Conservation (phyloP, 305 asterid species). For the Fraxinus latifolia region DNA sequence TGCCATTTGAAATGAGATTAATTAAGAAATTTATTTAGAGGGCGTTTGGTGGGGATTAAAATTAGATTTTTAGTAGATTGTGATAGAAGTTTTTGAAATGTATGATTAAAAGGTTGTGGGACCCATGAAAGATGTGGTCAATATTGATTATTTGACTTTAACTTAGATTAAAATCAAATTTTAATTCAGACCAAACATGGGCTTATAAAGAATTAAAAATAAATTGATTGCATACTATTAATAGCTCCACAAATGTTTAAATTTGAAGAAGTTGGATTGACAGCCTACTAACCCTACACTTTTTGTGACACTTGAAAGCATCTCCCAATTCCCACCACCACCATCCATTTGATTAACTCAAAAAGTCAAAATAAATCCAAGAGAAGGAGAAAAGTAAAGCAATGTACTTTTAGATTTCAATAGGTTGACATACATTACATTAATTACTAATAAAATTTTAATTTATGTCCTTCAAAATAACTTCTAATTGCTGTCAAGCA, state of each 20-base stretch:
- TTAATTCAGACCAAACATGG: too few species aligned
- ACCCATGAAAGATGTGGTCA: too few species aligned
- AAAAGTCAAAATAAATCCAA: conserved; percentile 37
- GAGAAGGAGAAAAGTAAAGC: conserved; percentile 23
- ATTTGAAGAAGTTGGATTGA: conserved; percentile 19
- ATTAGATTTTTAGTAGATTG: too few species aligned
- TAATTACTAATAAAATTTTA: neutral
- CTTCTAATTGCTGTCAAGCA: neutral
- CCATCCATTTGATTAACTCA: conserved; percentile 28
- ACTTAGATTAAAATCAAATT: too few species aligned
- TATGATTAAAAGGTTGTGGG: too few species aligned
- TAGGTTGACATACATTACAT: conserved; percentile 36
- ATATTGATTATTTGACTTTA: too few species aligned
- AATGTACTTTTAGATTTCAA: conserved; percentile 38
- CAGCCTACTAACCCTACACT: conserved; percentile 40
- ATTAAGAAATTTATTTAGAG: too few species aligned
- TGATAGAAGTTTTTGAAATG: too few species aligned
- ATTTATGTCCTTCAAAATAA: neutral
- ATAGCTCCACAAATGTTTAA: neutral
- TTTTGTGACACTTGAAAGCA: conserved; percentile 35
- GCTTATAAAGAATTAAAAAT: neutral
- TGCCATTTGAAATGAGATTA: neutral
- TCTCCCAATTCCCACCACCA: conserved; percentile 32
- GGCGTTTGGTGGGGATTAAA: too few species aligned
- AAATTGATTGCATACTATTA: neutral